phyloP scores from a whole-genome alignment of 225 moss, liverwort and hornwort genomes.

The Sphagnum tenellum region DNA sequence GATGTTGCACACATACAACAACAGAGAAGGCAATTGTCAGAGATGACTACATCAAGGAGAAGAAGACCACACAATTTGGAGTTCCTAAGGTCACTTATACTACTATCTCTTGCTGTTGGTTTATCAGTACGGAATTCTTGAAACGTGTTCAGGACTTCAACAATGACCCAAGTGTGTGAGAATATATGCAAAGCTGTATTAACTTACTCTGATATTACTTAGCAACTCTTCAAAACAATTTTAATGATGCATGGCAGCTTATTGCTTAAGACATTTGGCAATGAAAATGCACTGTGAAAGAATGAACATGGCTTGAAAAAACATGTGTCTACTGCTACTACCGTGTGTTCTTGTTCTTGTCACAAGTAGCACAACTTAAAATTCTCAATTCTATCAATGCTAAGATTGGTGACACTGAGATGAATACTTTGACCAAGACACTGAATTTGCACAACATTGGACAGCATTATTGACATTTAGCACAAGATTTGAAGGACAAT shows the following conservation, averaged over 20 bases:
- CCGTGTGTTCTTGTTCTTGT: constrained; percentile 74
- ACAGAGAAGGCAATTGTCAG: too few species aligned
- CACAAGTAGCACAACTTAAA: constrained; percentile 2
- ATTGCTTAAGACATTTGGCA: constrained; percentile 43
- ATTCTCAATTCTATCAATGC: constrained; percentile 18
- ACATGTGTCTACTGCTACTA: constrained; percentile 27
- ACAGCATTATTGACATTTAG: too few species aligned
- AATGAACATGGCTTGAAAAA: constrained; percentile 39
- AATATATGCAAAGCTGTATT: constrained; percentile 84
- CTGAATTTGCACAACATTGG: too few species aligned
- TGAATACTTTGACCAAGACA: too few species aligned
- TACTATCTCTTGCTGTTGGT: too few species aligned
- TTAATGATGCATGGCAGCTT: constrained; percentile 54
- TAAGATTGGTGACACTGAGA: constrained; percentile 88
- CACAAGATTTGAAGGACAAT: too few species aligned
- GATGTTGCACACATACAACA: too few species aligned
- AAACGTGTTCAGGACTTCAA: constrained; percentile 42
- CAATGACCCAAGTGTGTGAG: constrained; percentile 40
- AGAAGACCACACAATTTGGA: too few species aligned
- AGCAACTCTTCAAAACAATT: constrained; percentile 70
- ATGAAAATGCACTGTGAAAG: constrained; percentile 31
- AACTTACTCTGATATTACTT: constrained; percentile 64
- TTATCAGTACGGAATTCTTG: constrained; percentile 42
- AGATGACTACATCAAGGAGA: too few species aligned
- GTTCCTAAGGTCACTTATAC: too few species aligned